A percentile compares a stretch with the other conserved stretches of the same genome.
Evolutionary conservation across 2,329 filamentous ascomycete species (phyloP).

Genomic region (Penicillium sclerotigenum): DNA sequence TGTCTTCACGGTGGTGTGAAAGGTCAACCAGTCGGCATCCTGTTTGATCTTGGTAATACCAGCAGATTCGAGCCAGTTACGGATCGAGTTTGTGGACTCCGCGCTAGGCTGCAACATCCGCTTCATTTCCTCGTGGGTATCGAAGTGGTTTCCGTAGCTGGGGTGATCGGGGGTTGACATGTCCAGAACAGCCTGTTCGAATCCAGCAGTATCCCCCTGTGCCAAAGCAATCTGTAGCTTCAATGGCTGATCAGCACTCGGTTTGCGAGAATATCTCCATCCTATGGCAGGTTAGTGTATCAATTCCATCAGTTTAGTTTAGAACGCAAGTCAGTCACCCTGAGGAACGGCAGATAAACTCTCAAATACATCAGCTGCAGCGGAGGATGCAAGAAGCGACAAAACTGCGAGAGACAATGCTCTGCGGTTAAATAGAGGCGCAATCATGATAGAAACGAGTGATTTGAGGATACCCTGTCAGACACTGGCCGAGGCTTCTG

Average conservation of each 20-base stretch:
- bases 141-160: constrained; percentile 51
- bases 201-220: constrained; percentile 34
- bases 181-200: constrained; percentile 48
- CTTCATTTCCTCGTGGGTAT: constrained; percentile 48
- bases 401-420: constrained; percentile 31
- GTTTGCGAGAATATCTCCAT: constrained; percentile 33
- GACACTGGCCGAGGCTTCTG: background rate
- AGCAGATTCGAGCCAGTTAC: constrained; percentile 46
- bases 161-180: constrained; percentile 50
- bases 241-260: constrained; percentile 26
- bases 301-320: background rate
- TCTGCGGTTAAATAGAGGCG: constrained; percentile 24
- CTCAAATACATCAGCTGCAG: constrained; percentile 35
- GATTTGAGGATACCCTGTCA: constrained; percentile 5
- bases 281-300: constrained; percentile 19
- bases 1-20: constrained; percentile 34
- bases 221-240: constrained; percentile 37
- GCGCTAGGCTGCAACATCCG: constrained; percentile 48
- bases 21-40: constrained; percentile 41
- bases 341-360: constrained; percentile 34
- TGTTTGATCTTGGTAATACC: constrained; percentile 38
- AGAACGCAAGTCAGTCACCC: constrained; percentile 22
- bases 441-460: constrained; percentile 25
- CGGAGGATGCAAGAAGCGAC: constrained; percentile 29
- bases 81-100: constrained; percentile 41